Conservation (phyloP, 2,329 filamentous ascomycete species). For the Cryphonectria japonica region DNA sequence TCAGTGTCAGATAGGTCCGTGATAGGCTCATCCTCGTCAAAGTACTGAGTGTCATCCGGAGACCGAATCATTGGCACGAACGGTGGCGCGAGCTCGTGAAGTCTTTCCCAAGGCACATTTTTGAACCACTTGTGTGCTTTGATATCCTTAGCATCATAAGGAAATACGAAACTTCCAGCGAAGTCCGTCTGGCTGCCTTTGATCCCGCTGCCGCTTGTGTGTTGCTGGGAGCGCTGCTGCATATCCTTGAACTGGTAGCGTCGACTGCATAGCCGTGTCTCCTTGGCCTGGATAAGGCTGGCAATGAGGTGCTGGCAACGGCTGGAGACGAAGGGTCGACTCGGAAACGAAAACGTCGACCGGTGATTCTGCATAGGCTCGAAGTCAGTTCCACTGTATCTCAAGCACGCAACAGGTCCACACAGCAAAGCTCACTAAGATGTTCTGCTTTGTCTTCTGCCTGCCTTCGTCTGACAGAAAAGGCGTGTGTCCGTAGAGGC, state of each 20-base stretch:
- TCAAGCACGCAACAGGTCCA: neutral
- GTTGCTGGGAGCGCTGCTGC: slow-evolving; percentile 27
- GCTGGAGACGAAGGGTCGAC: slow-evolving; percentile 65
- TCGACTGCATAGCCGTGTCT: slow-evolving; percentile 74
- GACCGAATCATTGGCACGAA: slow-evolving; percentile 75
- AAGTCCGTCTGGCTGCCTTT: slow-evolving; percentile 35
- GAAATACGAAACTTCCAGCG: slow-evolving; percentile 69
- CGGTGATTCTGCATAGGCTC: slow-evolving; percentile 57
- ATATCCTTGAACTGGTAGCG: slow-evolving; percentile 72
- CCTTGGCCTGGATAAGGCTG: slow-evolving; percentile 72
- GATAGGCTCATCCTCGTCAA: slow-evolving; percentile 79
- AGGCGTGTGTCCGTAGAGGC: slow-evolving; percentile 87
- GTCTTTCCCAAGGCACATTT: slow-evolving; percentile 74
- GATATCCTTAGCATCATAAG: slow-evolving; percentile 86
- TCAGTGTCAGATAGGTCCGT: slow-evolving; percentile 62
- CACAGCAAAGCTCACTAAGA: slow-evolving; percentile 62
- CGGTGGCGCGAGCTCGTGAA: slow-evolving; percentile 74
- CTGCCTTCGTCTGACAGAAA: slow-evolving; percentile 81
- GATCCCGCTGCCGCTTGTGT: slow-evolving; percentile 33
- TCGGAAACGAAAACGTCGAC: slow-evolving; percentile 71
- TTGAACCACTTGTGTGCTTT: slow-evolving; percentile 87
- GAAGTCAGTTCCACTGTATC: neutral
- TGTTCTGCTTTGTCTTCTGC: slow-evolving; percentile 83
- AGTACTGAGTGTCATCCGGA: slow-evolving; percentile 82
- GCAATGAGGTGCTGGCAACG: slow-evolving; percentile 79